Evolutionary conservation across 2,329 filamentous ascomycete genomes (phyloP).

Genomic region (Sphaerulina populicola): DNA sequence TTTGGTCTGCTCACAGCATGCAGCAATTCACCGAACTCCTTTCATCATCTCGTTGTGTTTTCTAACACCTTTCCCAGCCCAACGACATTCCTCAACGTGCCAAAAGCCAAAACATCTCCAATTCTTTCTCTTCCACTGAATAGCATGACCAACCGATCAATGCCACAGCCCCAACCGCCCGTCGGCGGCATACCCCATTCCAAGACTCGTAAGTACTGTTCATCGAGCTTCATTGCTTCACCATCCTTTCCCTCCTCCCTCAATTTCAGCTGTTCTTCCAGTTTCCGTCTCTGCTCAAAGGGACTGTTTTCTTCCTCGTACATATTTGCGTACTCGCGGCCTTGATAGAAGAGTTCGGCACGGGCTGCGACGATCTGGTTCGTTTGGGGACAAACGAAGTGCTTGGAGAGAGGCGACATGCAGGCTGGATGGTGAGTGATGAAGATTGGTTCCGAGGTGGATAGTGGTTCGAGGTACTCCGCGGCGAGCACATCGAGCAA

Average conservation of each 20-base stretch:
- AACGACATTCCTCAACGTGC: constrained; percentile 60
- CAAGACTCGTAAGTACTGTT: constrained; percentile 74
- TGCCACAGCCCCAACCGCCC: constrained; percentile 89
- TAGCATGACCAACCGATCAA: constrained; percentile 87
- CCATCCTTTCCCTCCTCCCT: constrained; percentile 39
- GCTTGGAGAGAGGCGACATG: constrained; percentile 86
- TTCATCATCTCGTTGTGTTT: no score
- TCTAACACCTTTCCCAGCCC: constrained; percentile 21
- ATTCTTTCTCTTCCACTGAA: constrained; percentile 73
- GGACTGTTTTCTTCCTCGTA: constrained; percentile 98
- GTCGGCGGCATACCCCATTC: constrained; percentile 91
- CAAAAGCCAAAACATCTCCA: constrained; percentile 79
- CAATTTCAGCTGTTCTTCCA: constrained; percentile 50
- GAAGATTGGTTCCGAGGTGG: constrained; percentile 66
- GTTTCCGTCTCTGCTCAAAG: constrained; percentile 74
- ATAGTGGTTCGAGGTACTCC: constrained; percentile 69
- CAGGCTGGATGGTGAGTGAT: constrained; percentile 83
- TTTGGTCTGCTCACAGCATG: no score
- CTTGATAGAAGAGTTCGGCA: constrained; percentile 40
- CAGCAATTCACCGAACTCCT: no score
- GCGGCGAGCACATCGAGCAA: constrained; percentile 76
- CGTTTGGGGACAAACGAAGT: constrained; percentile 59
- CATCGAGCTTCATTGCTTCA: constrained; percentile 52
- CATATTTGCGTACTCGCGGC: constrained; percentile 83
- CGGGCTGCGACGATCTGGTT: constrained; percentile 47